Base-by-base conservation (phyloP, 2,329 filamentous ascomycete species). In the Boeremia exigua region DNA sequence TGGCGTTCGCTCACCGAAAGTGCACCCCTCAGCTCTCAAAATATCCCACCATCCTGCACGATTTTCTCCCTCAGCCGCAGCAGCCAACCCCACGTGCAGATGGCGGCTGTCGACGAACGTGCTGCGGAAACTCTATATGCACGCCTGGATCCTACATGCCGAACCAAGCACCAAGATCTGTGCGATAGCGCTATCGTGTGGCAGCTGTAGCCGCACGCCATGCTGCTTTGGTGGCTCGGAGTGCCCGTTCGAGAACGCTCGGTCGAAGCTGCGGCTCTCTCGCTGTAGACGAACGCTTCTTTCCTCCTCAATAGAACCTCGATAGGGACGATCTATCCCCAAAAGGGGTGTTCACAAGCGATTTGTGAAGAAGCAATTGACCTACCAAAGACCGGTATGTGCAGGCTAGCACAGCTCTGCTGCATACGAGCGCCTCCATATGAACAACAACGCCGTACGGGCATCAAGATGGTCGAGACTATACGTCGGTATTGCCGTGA, bases 161-260 rank as follows among this genome's bases (percentile, higher is more conserved):
- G 45, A 54, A 32, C 19, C 39, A 33, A 49, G 39, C 47, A 46
- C 46, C 34, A 47, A 47, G 30, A 32, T 38, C 2, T 36, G 43
- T n/a, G 34, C 42, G 43, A 25, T 56, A 47, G 42, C 32, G 25
- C 37, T 15, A 19, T 56, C 53, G 47, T 25, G 47, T 56, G 32
- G 53, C 33, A 29, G 32, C 27, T 17, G 46, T 42, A 50, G 40
- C 53, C 42, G 53, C 47, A 15, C 47, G 42, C 53, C 51, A 47
- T 47, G 9, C 42, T 28, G 6, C 36, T 33, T 48, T 37, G n/a
- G 25, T 10, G 8, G 11, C 12, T 51, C 53, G 48, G 47, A 51
- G 47, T 47, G 42, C 27, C 47, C 43, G 47, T 42, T 25, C 37
- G 30, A 56, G 53, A 32, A 32, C 37, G 42, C 42, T 30, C 47